Evolutionary conservation across 495 filamentous ascomycete genomes (phyloP), one percentile per base, ranked within the genome.

Genomic region (Penicillium subrubescens): DNA sequence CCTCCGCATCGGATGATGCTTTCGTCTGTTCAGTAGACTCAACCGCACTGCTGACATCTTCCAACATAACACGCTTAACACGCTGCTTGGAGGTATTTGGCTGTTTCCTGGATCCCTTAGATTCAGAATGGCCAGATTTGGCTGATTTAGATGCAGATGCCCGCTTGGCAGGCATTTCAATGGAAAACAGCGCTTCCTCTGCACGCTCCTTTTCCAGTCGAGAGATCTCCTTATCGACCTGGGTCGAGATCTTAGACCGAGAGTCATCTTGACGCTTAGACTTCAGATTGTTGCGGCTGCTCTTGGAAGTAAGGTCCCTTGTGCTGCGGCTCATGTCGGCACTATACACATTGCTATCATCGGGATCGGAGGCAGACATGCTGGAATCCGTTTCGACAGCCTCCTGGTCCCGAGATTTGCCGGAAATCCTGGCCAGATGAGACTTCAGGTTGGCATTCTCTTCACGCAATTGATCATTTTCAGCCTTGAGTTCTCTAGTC

Each of bases 401-500:
- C 0, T 79, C 76, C 15, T 73, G 64, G 46, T 78, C 78, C 3
- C 65, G 73, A 10, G 57, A n/a, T 25, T 67, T 66, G 29, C 50
- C 21, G 0, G 67, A 64, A 12, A 72, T 65, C 33, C 74, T 74
- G 17, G 56, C 57, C 44, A 83, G 64, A 31, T 82, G 82, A 21
- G 72, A 66, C 61, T 77, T 81, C 33, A 88, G 77, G 17, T 79
- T 76, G 10, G 76, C 60, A 64, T 86, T 84, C 63, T 86, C 83
- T 48, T 77, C 69, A 35, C 72, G 74, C n/a, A 88, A 65, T 17
- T 62, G 74, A 37, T 83, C 79, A 61, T 84, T 87, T 34, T 86
- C 84, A n/a, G 61, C 70, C 75, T 89, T 89, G 19, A 90, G 73
- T 57, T 89, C 86, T 61, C 90, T 87, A 0, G 81, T 79, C 52